Conservation (phyloP, 345 rosid genomes). For the Aurinia saxatilis region DNA sequence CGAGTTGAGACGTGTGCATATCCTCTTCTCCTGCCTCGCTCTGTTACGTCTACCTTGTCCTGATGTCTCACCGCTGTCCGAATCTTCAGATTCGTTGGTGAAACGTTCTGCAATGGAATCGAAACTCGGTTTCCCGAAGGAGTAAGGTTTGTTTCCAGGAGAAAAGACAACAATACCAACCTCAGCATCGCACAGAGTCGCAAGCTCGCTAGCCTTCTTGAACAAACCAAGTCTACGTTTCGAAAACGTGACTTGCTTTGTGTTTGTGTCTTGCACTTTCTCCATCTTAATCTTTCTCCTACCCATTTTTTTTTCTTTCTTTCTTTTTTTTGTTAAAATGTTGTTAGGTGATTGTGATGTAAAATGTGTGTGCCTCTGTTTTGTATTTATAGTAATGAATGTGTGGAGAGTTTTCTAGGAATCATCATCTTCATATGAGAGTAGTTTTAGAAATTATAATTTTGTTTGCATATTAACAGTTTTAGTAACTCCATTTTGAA, state of each 20-base stretch:
- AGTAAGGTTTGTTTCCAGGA: slow-evolving; percentile 32
- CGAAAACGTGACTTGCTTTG: slow-evolving; percentile 33
- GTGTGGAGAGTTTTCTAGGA: background rate
- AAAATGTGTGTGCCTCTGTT: background rate
- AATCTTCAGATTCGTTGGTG: slow-evolving; percentile 7
- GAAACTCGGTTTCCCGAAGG: slow-evolving; percentile 30
- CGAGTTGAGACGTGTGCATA: slow-evolving; percentile 19
- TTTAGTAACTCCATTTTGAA: background rate
- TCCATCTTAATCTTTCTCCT: slow-evolving; percentile 33
- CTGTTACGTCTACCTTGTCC: background rate
- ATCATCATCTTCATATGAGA: background rate
- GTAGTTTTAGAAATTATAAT: background rate
- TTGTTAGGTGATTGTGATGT: background rate
- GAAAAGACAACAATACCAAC: slow-evolving; percentile 32
- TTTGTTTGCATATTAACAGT: background rate
- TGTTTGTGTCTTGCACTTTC: slow-evolving; percentile 30
- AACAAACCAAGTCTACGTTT: slow-evolving; percentile 33
- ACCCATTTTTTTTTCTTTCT: slow-evolving; percentile 23
- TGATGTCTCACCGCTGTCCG: slow-evolving; percentile 7
- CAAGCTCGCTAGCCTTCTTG: slow-evolving; percentile 38
- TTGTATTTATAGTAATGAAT: slow-evolving; percentile 19
- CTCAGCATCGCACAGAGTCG: slow-evolving; percentile 30
- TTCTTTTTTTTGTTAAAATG: background rate
- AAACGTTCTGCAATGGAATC: slow-evolving; percentile 25
- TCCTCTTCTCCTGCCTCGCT: slow-evolving; percentile 10